Percentiles rank a stretch among this genome's conserved stretches.
phyloP scores from a whole-genome alignment of 495 filamentous ascomycete species.

The Podospora anserina region DNA sequence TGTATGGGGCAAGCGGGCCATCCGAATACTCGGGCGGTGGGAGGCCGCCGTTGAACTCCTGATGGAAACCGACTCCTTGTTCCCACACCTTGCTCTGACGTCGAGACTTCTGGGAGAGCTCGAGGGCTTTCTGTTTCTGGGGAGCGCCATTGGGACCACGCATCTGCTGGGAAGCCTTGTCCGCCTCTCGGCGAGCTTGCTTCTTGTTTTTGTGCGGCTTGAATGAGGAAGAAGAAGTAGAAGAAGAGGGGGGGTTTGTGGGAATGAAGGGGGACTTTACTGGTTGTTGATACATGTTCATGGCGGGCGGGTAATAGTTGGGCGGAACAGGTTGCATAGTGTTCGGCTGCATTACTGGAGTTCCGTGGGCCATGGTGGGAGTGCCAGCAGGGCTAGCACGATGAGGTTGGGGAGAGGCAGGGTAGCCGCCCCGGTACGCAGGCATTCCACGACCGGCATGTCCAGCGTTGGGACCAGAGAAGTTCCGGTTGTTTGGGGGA shows the following conservation, averaged over 20 bases:
- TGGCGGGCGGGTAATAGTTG: slow-evolving; percentile 56
- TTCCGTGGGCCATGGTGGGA: slow-evolving; percentile 60
- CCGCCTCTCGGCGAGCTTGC: slow-evolving; percentile 40
- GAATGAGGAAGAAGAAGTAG: slow-evolving; percentile 21
- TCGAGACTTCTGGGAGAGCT: slow-evolving; percentile 31
- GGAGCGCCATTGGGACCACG: slow-evolving; percentile 31
- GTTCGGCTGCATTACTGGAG: slow-evolving; percentile 65
- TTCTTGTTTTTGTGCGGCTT: slow-evolving; percentile 42
- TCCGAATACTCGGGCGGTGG: slow-evolving; percentile 26
- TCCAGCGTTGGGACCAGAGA: slow-evolving; percentile 56
- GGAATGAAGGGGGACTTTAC: slow-evolving; percentile 62
- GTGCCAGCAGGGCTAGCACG: slow-evolving; percentile 66
- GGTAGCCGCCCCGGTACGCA: slow-evolving; percentile 62
- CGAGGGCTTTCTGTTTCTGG: slow-evolving; percentile 29
- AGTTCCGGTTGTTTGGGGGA: slow-evolving; percentile 56
- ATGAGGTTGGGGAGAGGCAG: slow-evolving; percentile 64
- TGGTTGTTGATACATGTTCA: slow-evolving; percentile 40
- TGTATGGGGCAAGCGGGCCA: slow-evolving; percentile 25
- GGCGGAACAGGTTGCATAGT: slow-evolving; percentile 48
- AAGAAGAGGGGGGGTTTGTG: slow-evolving; percentile 24
- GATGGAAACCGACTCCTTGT: slow-evolving; percentile 25
- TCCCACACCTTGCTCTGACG: slow-evolving; percentile 44
- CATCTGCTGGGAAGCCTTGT: slow-evolving; percentile 43
- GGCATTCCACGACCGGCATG: slow-evolving; percentile 60
- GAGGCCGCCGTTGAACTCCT: slow-evolving; percentile 22